Base-by-base conservation (phyloP, 306 rosid species). In the Vicia villosa region DNA sequence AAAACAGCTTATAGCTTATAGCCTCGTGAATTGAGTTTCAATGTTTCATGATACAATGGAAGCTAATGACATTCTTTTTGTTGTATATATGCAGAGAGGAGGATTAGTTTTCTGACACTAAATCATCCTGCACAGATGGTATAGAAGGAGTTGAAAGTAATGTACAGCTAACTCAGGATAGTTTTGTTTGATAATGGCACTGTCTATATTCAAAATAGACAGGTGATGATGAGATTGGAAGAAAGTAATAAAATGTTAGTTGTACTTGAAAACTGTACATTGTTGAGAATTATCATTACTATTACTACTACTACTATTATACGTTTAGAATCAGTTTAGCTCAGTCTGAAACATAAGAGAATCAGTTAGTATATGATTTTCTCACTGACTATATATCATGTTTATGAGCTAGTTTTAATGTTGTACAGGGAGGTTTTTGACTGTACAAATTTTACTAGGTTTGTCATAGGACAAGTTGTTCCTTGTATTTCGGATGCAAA, bases 241-340 rank as follows among this genome's bases (percentile, higher is more conserved):
- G 76, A 70, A 70, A 88, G 77, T 83, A 86, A 82, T 72, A 72
- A 82, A 81, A 76, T 67, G 83, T 85, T 81, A 81, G 86, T 84
- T 89, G 95, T 92, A 80, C 90, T 82, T 70, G 69, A 85, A 85
- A 92, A 81, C 75, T 92, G 98, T 92, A 92, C 91, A 92, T 92
- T 86, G 5, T 68, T 85, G 78, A 84, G 82, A 78, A 41, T 70
- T 34, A 34, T 34, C 8, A 34, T 34, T 34, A 32, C 9, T 5
- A 5, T 5, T 32, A 32, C 0, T 32, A 32, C 1, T 32, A 32
- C 6, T 32, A 32, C 6, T 32, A 32, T 32, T 32, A 32, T 32
- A 32, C 83, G 26, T 80, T 74, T 86, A 92, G 95, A 81, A 84
- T 80, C 76, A 77, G 80, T 76, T 52, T 82, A 73, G 81, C 81